phyloP scores from a whole-genome alignment of 768 basidiomycete genomes.

The Boletus tomentosulus region DNA sequence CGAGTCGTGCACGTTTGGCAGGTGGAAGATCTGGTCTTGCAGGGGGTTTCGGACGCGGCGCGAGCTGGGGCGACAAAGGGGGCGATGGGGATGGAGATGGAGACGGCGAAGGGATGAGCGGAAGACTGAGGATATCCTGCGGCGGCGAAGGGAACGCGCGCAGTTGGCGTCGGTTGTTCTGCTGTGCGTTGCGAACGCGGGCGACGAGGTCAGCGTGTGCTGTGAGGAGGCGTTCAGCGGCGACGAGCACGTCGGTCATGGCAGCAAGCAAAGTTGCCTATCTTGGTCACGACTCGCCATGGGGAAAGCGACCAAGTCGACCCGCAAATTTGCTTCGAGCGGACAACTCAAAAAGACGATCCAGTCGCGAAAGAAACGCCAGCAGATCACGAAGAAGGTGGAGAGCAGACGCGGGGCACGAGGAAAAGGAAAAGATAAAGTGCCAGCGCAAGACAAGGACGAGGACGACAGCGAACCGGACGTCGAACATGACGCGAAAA shows the following conservation, averaged over 20 bases:
- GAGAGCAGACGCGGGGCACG: conserved; percentile 53
- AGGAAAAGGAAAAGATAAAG: conserved; percentile 32
- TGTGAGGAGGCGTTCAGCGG: conserved; percentile 63
- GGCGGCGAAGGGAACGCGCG: conserved; percentile 54
- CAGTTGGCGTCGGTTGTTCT: conserved; percentile 52
- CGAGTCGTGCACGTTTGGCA: conserved; percentile 68
- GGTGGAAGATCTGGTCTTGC: conserved; percentile 54
- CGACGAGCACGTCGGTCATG: conserved; percentile 43
- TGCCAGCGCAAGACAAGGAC: conserved; percentile 21
- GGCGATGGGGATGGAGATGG: conserved; percentile 49
- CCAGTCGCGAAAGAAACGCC: conserved; percentile 74
- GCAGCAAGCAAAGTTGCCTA: conserved; percentile 15
- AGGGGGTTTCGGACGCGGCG: conserved; percentile 30
- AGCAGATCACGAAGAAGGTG: conserved; percentile 68
- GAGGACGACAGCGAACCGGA: conserved; percentile 26
- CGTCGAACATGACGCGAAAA: background rate
- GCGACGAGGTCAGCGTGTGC: conserved; percentile 56
- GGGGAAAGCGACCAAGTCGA: conserved; percentile 62
- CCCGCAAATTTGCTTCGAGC: conserved; percentile 83
- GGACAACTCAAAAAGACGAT: conserved; percentile 89
- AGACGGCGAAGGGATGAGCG: conserved; percentile 55
- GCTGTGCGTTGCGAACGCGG: conserved; percentile 54
- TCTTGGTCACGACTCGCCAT: conserved; percentile 25
- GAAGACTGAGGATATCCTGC: conserved; percentile 49
- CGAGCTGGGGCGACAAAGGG: conserved; percentile 40